phyloP scores from a whole-genome alignment of 352 stramenopile species.

The Pythium guiyangense region DNA sequence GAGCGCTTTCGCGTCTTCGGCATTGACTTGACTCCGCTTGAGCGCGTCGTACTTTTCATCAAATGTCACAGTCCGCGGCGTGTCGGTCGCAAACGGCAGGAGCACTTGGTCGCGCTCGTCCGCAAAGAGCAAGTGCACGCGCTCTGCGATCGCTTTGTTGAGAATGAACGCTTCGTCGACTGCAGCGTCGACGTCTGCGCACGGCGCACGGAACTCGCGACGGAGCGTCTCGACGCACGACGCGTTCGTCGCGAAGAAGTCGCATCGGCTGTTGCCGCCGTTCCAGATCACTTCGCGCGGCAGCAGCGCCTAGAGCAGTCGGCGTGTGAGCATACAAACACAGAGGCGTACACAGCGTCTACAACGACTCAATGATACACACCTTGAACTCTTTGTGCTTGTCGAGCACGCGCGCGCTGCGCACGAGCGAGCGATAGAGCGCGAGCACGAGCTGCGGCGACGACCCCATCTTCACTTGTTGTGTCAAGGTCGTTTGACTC shows the following conservation, averaged over 20 bases:
- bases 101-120: conserved; percentile 42
- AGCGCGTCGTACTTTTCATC: conserved; percentile 50
- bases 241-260: conserved; percentile 52
- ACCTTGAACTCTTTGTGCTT: conserved; percentile 58
- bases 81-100: conserved; percentile 23
- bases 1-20: conserved; percentile 26
- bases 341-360: background rate
- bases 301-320: conserved; percentile 39
- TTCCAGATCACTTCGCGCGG: conserved; percentile 59
- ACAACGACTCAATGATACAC: background rate
- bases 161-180: conserved; percentile 65
- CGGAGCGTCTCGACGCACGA: conserved; percentile 56
- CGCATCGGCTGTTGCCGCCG: conserved; percentile 35
- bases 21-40: conserved; percentile 18
- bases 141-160: conserved; percentile 58
- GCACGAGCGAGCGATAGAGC: conserved; percentile 68
- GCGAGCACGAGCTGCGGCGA: conserved; percentile 52
- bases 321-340: background rate
- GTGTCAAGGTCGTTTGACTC: too few relatives aligned
- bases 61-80: conserved; percentile 28
- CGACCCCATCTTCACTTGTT: conserved; percentile 17
- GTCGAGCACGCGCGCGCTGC: conserved; percentile 64
- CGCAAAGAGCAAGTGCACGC: conserved; percentile 55
- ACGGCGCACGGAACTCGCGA: conserved; percentile 33
- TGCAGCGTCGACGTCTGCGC: conserved; percentile 22